Conservation (phyloP, 2,329 filamentous ascomycete genomes). For the Fonsecaea pedrosoi region DNA sequence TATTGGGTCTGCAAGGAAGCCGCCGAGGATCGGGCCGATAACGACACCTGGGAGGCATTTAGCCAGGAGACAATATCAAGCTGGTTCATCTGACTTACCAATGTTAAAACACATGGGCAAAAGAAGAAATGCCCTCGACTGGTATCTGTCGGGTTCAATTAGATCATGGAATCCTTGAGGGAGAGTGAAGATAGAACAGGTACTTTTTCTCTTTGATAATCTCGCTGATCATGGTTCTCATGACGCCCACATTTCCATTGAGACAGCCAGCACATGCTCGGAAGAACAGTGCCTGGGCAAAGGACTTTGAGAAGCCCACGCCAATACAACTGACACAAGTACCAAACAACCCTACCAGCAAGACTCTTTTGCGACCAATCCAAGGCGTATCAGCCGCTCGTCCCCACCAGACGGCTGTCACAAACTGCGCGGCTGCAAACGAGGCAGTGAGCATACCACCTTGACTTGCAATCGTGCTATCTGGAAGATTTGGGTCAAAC, state of each 20-base stretch:
- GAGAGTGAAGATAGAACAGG: constrained; percentile 43
- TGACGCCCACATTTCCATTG: constrained; percentile 76
- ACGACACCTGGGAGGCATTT: constrained; percentile 45
- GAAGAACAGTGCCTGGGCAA: constrained; percentile 68
- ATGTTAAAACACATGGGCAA: constrained; percentile 74
- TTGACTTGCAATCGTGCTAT: constrained; percentile 74
- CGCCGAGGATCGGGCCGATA: constrained; percentile 61
- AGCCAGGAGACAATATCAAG: neutral
- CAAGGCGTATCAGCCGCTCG: constrained; percentile 69
- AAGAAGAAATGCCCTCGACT: constrained; percentile 63
- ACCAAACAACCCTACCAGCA: constrained; percentile 77
- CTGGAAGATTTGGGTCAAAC: constrained; percentile 66
- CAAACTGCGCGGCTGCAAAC: constrained; percentile 81
- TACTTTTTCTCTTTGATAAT: constrained; percentile 73
- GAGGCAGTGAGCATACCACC: constrained; percentile 78
- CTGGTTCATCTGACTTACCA: constrained; percentile 47
- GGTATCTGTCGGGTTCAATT: constrained; percentile 48
- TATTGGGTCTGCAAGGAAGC: constrained; percentile 71
- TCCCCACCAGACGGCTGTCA: constrained; percentile 84
- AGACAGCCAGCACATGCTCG: constrained; percentile 69
- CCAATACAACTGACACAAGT: constrained; percentile 70
- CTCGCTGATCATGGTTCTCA: constrained; percentile 76
- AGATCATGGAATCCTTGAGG: constrained; percentile 49
- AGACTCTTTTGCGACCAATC: constrained; percentile 76
- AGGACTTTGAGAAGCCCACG: constrained; percentile 72